Evolutionary conservation across 345 rosid species (phyloP).

Genomic region (Linum lewisii): DNA sequence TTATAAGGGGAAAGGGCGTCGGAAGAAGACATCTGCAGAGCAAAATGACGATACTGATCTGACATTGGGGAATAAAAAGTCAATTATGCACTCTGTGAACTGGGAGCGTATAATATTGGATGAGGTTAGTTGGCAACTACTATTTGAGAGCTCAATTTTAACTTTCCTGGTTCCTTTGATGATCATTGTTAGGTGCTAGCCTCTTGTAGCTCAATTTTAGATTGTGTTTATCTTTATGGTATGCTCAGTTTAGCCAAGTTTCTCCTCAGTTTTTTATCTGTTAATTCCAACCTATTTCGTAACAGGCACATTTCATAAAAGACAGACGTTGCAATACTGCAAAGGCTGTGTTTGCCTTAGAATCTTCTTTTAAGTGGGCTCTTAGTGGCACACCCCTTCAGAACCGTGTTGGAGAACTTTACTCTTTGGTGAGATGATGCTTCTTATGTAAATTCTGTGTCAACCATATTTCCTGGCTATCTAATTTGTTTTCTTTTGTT

Average conservation of each 20-base stretch:
- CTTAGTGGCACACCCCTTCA: constrained; percentile 98
- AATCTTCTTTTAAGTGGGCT: constrained; percentile 85
- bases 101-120: constrained; percentile 90
- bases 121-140: constrained; percentile 45
- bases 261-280: neutral
- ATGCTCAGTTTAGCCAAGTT: neutral
- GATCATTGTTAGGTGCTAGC: neutral
- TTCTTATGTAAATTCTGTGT: constrained; percentile 7
- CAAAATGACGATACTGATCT: constrained; percentile 12
- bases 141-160: neutral
- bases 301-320: constrained; percentile 82
- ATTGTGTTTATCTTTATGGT: neutral
- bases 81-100: constrained; percentile 61
- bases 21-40: constrained; percentile 17
- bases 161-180: neutral
- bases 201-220: neutral
- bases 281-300: constrained; percentile 1
- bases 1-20: constrained; percentile 16
- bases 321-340: constrained; percentile 90
- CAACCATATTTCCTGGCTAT: neutral
- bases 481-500: constrained; percentile 12
- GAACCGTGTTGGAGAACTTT: constrained; percentile 97
- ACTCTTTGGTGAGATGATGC: constrained; percentile 64
- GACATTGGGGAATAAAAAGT: constrained; percentile 29
- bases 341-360: constrained; percentile 76